phyloP scores from a whole-genome alignment of 768 basidiomycete genomes.

The Brasilioporus rufonigricans region DNA sequence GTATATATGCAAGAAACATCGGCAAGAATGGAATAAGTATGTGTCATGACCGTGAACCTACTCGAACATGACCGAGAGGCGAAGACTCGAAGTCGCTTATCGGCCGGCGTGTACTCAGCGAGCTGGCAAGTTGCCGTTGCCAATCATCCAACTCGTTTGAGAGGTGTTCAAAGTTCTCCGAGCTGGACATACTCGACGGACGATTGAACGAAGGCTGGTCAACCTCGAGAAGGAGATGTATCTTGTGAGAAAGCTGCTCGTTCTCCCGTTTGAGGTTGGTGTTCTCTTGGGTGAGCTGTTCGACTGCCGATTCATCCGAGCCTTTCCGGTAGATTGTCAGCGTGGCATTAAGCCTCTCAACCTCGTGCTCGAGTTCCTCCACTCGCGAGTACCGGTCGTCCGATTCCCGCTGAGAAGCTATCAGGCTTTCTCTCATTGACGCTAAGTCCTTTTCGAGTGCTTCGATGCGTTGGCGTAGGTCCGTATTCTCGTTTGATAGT shows the following conservation, averaged over 20 bases:
- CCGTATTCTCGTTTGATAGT: slow-evolving; percentile 71
- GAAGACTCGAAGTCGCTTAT: slow-evolving; percentile 71
- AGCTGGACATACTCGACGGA: slow-evolving; percentile 74
- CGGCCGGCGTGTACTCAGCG: slow-evolving; percentile 70
- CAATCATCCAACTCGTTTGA: slow-evolving; percentile 83
- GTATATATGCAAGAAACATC: slow-evolving; percentile 35
- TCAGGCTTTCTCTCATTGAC: slow-evolving; percentile 63
- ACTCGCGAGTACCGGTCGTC: slow-evolving; percentile 74
- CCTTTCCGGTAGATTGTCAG: slow-evolving; percentile 73
- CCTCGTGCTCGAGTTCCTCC: slow-evolving; percentile 78
- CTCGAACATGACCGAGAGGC: slow-evolving; percentile 52
- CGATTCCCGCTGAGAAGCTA: slow-evolving; percentile 72
- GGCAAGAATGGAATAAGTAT: slow-evolving; percentile 9
- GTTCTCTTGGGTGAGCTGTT: slow-evolving; percentile 84
- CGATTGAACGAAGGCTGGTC: slow-evolving; percentile 74
- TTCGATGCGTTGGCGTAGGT: slow-evolving; percentile 70
- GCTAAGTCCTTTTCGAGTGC: slow-evolving; percentile 74
- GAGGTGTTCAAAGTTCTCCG: slow-evolving; percentile 80
- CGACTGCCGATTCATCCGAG: slow-evolving; percentile 71
- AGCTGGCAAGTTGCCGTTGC: slow-evolving; percentile 80
- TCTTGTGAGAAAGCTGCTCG: slow-evolving; percentile 88
- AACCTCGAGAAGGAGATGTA: slow-evolving; percentile 82
- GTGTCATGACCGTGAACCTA: slow-evolving; percentile 54
- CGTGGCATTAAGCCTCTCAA: slow-evolving; percentile 72
- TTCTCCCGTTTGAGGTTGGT: slow-evolving; percentile 78